phyloP scores from a whole-genome alignment of 2,329 filamentous ascomycete species.

The Paecilomyces variotii region DNA sequence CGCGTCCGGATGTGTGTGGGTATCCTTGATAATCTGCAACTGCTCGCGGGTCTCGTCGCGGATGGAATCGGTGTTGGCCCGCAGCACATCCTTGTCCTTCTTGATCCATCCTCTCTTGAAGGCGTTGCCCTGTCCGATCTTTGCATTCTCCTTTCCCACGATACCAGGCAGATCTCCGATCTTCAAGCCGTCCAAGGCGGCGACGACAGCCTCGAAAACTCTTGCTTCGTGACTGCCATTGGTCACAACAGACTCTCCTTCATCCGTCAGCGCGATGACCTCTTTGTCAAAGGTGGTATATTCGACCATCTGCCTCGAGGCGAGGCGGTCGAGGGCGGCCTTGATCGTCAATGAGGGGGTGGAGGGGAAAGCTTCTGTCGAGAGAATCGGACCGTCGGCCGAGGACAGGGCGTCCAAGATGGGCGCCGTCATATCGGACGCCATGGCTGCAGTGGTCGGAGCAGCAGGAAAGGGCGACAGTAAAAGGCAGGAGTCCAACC shows the following conservation, averaged over 20 bases:
- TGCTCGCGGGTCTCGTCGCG: slow-evolving; percentile 70
- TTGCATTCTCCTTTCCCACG: slow-evolving; percentile 40
- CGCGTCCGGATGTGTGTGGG: slow-evolving; percentile 59
- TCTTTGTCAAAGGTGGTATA: slow-evolving; percentile 80
- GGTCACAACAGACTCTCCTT: slow-evolving; percentile 62
- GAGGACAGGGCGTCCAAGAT: slow-evolving; percentile 60
- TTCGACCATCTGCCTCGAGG: slow-evolving; percentile 74
- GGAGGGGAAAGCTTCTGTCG: slow-evolving; percentile 61
- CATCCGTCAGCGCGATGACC: slow-evolving; percentile 65
- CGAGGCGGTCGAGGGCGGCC: slow-evolving; percentile 77
- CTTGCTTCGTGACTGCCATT: slow-evolving; percentile 77
- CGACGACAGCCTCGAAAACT: slow-evolving; percentile 66
- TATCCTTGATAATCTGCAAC: slow-evolving; percentile 64
- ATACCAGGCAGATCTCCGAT: slow-evolving; percentile 58
- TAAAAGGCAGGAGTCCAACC: neutral
- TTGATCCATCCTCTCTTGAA: slow-evolving; percentile 69
- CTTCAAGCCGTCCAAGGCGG: slow-evolving; percentile 70
- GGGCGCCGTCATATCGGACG: slow-evolving; percentile 52
- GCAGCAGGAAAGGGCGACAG: neutral
- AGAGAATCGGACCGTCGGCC: slow-evolving; percentile 55
- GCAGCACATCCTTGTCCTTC: slow-evolving; percentile 52
- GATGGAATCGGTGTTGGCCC: slow-evolving; percentile 59
- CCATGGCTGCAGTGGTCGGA: slow-evolving; percentile 24
- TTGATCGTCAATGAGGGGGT: slow-evolving; percentile 65
- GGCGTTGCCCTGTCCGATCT: slow-evolving; percentile 85